phyloP scores from a whole-genome alignment of 2,329 filamentous ascomycete species.

The Chrysosporium keratinophilum region DNA sequence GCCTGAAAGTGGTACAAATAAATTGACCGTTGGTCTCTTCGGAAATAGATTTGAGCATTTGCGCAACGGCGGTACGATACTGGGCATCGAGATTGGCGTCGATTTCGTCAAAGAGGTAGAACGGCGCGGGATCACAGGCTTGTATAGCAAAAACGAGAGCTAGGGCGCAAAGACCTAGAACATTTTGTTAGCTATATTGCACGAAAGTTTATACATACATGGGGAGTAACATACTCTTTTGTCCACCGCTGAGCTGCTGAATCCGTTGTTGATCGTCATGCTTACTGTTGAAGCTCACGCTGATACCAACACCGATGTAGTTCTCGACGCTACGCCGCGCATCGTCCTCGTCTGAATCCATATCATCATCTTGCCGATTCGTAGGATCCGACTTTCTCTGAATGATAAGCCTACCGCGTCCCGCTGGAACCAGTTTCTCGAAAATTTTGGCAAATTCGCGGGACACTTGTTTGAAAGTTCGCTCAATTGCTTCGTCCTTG shows the following conservation, averaged over 20 bases:
- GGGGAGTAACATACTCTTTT: constrained; percentile 65
- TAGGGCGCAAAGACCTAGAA: constrained; percentile 76
- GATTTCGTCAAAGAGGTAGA: constrained; percentile 98
- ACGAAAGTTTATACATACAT: neutral
- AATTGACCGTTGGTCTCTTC: constrained; percentile 58
- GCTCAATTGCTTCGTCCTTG: constrained; percentile 96
- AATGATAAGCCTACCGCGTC: constrained; percentile 82
- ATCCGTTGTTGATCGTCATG: constrained; percentile 97
- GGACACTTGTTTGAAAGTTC: constrained; percentile 96
- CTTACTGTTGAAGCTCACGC: constrained; percentile 96
- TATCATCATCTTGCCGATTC: constrained; percentile 51
- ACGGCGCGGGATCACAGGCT: constrained; percentile 90
- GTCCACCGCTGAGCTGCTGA: constrained; percentile 90
- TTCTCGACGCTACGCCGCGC: constrained; percentile 64
- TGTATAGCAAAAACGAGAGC: constrained; percentile 98
- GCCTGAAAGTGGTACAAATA: constrained; percentile 97
- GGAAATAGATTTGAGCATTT: constrained; percentile 72
- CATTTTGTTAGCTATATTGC: constrained; percentile 2
- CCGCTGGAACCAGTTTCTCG: constrained; percentile 86
- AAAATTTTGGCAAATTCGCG: constrained; percentile 89
- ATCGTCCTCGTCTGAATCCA: constrained; percentile 54
- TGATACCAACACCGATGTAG: constrained; percentile 92
- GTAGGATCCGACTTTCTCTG: constrained; percentile 75
- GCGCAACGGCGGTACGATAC: constrained; percentile 89
- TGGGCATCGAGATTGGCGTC: constrained; percentile 97